phyloP scores from a whole-genome alignment of 2,329 filamentous ascomycete genomes.

The Zarea fungicola region DNA sequence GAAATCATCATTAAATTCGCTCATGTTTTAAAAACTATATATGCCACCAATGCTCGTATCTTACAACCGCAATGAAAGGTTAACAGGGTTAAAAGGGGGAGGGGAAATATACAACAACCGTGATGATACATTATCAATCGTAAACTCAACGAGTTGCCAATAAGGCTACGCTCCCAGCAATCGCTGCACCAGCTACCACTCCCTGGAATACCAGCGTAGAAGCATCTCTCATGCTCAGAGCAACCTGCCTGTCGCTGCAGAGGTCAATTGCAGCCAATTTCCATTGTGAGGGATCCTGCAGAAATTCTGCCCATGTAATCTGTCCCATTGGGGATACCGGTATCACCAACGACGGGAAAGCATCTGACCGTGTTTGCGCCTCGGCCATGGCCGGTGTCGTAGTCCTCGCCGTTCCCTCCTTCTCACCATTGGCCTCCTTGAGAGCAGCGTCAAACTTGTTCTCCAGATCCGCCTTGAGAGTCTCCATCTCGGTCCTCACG shows the following conservation, averaged over 20 bases:
- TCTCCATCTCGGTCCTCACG: slow-evolving; percentile 38
- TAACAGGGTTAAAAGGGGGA: background rate
- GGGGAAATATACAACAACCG: slow-evolving; percentile 2
- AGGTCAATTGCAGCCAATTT: slow-evolving; percentile 50
- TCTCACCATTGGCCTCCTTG: slow-evolving; percentile 15
- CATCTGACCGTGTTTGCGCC: slow-evolving; percentile 1
- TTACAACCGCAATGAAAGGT: slow-evolving; percentile 2
- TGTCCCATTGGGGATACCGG: background rate
- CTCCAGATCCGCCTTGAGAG: slow-evolving; percentile 26
- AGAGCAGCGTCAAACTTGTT: slow-evolving; percentile 16
- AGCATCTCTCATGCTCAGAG: slow-evolving; percentile 62
- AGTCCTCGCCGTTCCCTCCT: background rate
- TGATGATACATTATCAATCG: slow-evolving; percentile 16
- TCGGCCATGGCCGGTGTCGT: slow-evolving; percentile 5
- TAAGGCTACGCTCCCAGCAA: slow-evolving; percentile 51
- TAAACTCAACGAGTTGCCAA: slow-evolving; percentile 41
- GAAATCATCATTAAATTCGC: slow-evolving; percentile 4
- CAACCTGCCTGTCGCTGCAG: slow-evolving; percentile 59
- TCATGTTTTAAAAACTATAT: background rate
- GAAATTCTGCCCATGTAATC: slow-evolving; percentile 38
- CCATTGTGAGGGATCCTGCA: slow-evolving; percentile 41
- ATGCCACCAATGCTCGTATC: slow-evolving; percentile 6
- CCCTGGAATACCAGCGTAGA: slow-evolving; percentile 66
- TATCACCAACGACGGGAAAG: background rate
- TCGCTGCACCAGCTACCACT: slow-evolving; percentile 57